These are phyloP conservation scores for Raphanus raphanistrum DNA, from an alignment of 345 rosid species.

Conservation along the genomic window DNA sequence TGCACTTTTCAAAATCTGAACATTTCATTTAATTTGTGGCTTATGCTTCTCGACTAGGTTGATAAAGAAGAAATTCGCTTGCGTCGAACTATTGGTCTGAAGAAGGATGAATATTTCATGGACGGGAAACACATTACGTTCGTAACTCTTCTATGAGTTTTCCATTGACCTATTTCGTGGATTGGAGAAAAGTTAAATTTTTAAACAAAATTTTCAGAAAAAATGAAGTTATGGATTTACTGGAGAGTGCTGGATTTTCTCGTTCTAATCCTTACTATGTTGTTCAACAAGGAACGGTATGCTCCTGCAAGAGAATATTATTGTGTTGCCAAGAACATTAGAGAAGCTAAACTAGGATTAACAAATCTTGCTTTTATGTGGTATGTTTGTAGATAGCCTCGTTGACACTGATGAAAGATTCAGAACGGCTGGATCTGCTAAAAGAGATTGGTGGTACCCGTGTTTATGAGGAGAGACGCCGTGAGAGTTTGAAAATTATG, in stretches of 20 bases:
- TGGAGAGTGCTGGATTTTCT: constrained; percentile 99
- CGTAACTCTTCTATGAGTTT: constrained; percentile 26
- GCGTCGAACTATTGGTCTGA: constrained; percentile 77
- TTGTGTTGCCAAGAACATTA: constrained; percentile 2
- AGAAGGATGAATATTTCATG: constrained; percentile 91
- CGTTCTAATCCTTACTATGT: constrained; percentile 97
- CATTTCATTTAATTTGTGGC: constrained; percentile 11
- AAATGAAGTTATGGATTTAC: constrained; percentile 89
- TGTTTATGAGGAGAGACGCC: constrained; percentile 98
- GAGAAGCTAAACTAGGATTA: constrained; percentile 2
- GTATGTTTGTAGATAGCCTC: constrained; percentile 67
- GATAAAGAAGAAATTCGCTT: constrained; percentile 93
- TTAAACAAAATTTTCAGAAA: constrained; percentile 54
- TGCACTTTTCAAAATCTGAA: neutral
- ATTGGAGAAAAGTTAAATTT: neutral
- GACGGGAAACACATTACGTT: constrained; percentile 95
- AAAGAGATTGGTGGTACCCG: constrained; percentile 99
- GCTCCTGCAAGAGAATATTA: constrained; percentile 12
- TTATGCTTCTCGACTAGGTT: constrained; percentile 55
- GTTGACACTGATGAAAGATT: constrained; percentile 92
- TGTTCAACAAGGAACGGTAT: constrained; percentile 93
- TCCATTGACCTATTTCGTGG: neutral
- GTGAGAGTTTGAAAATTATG: constrained; percentile 94
- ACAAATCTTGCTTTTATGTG: neutral
- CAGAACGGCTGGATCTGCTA: constrained; percentile 90